Conservation (phyloP, 169 alveolate species). For the Eimeria falciformis region DNA sequence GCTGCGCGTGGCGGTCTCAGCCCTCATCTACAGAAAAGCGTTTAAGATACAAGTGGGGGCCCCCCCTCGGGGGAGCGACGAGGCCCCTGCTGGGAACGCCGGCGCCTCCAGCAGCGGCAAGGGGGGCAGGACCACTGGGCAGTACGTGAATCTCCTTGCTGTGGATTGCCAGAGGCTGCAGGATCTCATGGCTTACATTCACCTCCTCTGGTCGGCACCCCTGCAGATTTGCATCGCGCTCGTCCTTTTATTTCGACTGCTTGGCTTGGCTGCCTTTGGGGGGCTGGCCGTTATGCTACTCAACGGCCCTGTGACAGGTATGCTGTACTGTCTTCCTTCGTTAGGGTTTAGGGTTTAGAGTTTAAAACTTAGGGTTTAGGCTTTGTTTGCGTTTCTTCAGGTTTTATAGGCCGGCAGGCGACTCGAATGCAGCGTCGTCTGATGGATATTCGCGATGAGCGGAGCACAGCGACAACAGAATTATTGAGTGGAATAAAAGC, state of each 20-base stretch:
- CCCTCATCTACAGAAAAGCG: constrained; percentile 38
- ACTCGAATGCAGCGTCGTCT: constrained; percentile 27
- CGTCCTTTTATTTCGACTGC: constrained; percentile 19
- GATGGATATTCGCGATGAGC: constrained; percentile 39
- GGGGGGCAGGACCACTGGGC: constrained; percentile 29
- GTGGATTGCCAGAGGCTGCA: constrained; percentile 66
- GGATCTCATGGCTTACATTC: constrained; percentile 64
- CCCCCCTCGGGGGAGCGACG: background rate
- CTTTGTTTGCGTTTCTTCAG: constrained; percentile 32
- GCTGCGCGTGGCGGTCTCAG: background rate
- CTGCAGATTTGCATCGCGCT: constrained; percentile 50
- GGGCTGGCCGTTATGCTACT: constrained; percentile 46
- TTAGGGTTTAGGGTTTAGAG: no score
- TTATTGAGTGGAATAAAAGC: constrained; percentile 82
- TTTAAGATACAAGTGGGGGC: constrained; percentile 15
- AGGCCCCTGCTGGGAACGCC: background rate
- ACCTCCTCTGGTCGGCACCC: constrained; percentile 72
- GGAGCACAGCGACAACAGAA: constrained; percentile 50
- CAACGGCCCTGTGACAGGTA: constrained; percentile 40
- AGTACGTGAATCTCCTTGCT: constrained; percentile 57
- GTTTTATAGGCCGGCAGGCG: background rate
- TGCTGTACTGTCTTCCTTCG: no score
- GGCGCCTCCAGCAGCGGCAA: background rate
- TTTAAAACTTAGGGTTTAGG: no score
- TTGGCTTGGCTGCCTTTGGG: constrained; percentile 47